A percentile compares a stretch with the other conserved stretches of the same genome.
Evolutionary conservation across 176 grass and related monocot species (phyloP).

Genomic region (Carex littledalei): DNA sequence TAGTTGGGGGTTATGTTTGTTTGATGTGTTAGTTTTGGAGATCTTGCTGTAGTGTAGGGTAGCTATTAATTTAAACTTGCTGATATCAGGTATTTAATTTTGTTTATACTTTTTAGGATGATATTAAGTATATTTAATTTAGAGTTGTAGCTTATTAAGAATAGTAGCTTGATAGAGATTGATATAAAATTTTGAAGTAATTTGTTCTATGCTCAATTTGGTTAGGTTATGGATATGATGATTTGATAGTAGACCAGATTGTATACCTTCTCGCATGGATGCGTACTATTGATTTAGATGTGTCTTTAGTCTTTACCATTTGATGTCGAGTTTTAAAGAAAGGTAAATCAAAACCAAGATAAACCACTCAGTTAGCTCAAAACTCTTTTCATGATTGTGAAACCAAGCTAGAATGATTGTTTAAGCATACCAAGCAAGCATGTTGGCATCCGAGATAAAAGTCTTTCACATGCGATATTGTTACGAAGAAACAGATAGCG

Average conservation of each 20-base stretch:
- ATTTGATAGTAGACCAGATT: neutral
- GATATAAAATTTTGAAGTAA: neutral
- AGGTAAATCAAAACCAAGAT: neutral
- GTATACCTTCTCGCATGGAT: neutral
- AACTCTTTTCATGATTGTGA: neutral
- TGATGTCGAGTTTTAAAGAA: neutral
- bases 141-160: neutral
- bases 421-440: neutral
- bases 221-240: neutral
- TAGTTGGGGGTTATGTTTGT: neutral
- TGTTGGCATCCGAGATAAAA: neutral
- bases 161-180: constrained; percentile 6
- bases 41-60: neutral
- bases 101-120: neutral
- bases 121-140: neutral
- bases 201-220: neutral
- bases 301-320: no score
- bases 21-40: neutral
- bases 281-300: neutral
- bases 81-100: neutral
- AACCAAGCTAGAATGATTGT: neutral
- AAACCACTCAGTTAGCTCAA: neutral
- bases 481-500: neutral
- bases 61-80: neutral
- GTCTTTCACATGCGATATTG: neutral